Evolutionary conservation across 805 yeast species (phyloP).

Genomic region (Maudiozyma pseudohumilis): DNA sequence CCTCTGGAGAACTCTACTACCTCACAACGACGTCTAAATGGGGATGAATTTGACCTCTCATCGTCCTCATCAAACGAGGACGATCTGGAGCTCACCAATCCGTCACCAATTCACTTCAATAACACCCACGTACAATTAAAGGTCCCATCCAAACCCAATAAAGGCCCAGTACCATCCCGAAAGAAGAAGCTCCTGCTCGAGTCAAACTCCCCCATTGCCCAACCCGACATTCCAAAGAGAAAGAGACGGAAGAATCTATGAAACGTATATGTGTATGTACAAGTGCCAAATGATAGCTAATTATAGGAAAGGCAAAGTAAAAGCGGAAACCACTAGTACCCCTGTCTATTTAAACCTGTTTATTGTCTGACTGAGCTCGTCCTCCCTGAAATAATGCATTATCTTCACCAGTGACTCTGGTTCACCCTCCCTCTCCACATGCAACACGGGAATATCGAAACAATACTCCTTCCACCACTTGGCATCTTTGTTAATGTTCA

Average conservation of each 20-base stretch:
- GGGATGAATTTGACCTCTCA: conserved; percentile 28
- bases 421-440: conserved; percentile 40
- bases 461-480: conserved; percentile 65
- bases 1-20: too few species aligned
- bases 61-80: conserved; percentile 20
- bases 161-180: conserved; percentile 8
- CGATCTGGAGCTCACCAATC: conserved; percentile 26
- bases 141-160: too few species aligned
- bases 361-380: conserved; percentile 45
- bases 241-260: conserved; percentile 3
- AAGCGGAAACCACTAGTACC: too few species aligned
- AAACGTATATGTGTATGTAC: neutral
- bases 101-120: conserved; percentile 24
- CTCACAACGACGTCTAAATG: too few species aligned
- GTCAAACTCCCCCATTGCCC: too few species aligned
- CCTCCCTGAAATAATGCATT: conserved; percentile 56
- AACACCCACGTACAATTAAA: too few species aligned
- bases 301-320: neutral
- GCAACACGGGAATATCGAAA: conserved; percentile 72
- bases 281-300: neutral
- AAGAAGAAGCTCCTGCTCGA: conserved; percentile 25
- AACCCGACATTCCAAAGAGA: too few species aligned
- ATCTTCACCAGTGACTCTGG: conserved; percentile 44
- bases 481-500: conserved; percentile 54
- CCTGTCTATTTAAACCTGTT: conserved; percentile 6